Evolutionary conservation across 2,329 filamentous ascomycete genomes (phyloP), one percentile per base, ranked within the genome.

Genomic region (Fusarium subglutinans): DNA sequence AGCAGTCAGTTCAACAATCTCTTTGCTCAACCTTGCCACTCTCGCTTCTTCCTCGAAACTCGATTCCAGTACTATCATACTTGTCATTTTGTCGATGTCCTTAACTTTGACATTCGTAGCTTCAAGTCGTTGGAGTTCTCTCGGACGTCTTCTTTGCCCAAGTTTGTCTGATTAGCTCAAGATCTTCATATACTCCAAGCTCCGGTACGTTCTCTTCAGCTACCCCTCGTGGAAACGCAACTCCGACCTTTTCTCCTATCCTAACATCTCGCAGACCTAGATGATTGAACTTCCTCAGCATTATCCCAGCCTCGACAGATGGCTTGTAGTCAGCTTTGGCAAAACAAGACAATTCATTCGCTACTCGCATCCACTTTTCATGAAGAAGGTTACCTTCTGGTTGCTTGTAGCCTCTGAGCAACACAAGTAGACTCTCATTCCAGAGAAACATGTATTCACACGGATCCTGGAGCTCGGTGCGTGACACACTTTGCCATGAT

Each of bases 11-110:
- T 10, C 24, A 40, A 28, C 51, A 40, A 55, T 40, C 26, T 17
- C 20, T 40, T n/a, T 17, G 11, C 51, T 55, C 35, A 17, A 10
- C 33, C 35, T 28, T 28, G 8, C 35, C 11, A n/a, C 20, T 8
- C 51, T n/a, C 20, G 8, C 15, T 8, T 40, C 6, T 2, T n/a
- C 2, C 15, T 55, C n/a, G 15, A 54, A 10, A 13, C 24, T 0
- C 8, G 7, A n/a, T 18, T 55, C 24, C 33, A 28, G 14, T 2
- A 18, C 35, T 13, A 2, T 20, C 13, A 20, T 37, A 37, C 3
- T 5, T 24, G 3, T 24, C 22, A 5, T n/a, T 3, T 35, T 15
- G 2, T 35, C 8, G 5, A 35, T 20, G 6, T 15, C 9, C 30
- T 6, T 8, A 3, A 6, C 12, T 35, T 53, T 4, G 3, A 15